These are phyloP conservation scores for Aspergillus novoparasiticus DNA, from an alignment of 2,329 filamentous ascomycete genomes.

Conservation along the genomic window DNA sequence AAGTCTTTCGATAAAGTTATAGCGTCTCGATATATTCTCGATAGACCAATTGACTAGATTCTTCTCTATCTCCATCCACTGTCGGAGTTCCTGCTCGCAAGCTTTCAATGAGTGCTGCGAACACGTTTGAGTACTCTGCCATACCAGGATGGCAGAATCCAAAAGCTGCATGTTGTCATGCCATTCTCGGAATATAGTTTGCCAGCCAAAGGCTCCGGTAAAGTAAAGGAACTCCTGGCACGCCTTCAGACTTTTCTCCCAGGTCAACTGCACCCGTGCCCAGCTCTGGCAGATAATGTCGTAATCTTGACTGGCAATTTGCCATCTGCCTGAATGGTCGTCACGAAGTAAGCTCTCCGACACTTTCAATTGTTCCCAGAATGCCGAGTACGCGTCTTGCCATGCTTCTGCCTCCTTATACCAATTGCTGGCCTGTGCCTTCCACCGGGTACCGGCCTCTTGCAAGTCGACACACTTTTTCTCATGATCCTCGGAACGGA, in stretches of 20 bases:
- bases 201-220: accelerated
- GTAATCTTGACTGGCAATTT: neutral
- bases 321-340: neutral
- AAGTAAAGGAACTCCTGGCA: too few species aligned
- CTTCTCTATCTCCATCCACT: too few species aligned
- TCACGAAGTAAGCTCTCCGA: accelerated
- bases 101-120: neutral
- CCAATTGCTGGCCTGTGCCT: accelerated
- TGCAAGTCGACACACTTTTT: neutral
- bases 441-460: neutral
- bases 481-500: accelerated
- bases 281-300: neutral
- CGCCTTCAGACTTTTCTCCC: accelerated
- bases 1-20: too few species aligned
- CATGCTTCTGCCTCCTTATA: neutral
- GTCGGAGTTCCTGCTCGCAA: neutral
- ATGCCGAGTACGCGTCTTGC: neutral
- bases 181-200: neutral
- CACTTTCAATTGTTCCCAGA: neutral
- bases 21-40: too few species aligned
- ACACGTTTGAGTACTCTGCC: neutral
- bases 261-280: neutral
- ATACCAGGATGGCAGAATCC: neutral
- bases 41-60: accelerated
- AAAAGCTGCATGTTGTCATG: neutral